Base-by-base conservation (phyloP, 768 basidiomycete species). In the Fomitopsis pulvina region DNA sequence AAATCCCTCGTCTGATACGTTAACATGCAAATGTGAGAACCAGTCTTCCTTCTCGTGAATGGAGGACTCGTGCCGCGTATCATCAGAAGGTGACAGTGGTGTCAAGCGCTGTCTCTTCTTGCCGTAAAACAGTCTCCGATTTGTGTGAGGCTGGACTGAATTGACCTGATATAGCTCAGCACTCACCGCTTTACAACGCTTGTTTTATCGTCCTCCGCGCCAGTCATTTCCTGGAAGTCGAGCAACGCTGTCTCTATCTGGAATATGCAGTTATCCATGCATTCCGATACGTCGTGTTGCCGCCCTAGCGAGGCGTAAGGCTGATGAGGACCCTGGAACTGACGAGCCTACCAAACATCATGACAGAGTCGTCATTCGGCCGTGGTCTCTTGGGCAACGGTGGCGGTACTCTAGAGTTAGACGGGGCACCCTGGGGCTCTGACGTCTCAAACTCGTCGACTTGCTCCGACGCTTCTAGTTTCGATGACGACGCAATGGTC, bases 241-340 rank as follows among this genome's bases (percentile, higher is more conserved):
- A 92, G 72, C 41, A 92, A 65, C 1, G 92, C 93, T 3, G 91
- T 87, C 67, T 99, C 96, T 45, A 98, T 92, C 67, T 98, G 96
- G 70, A 96, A 96, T 76, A 99, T 87, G 71, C 94, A 94, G 60
- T 98, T 98, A 67, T 98, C 95, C 87, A 98, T 92, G 68, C 95
- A 97, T 68, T 99, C 96, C 0, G 95, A 86, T 11, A 98, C 94
- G 64, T 99, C 96, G 61, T 99, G 95, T 60, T 99, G 96, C 59
- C 87, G 86, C 4, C 95, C 93, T 92, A 50, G 29, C 7, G 2
- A 9, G n/a, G 18, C 7, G 43, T 28, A 28, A 28, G 41, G 20
- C 46, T 30, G n/a, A 43, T 10, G 14, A 51, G 37, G 22, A 28
- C 8, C 2, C 37, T 29, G 30, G 12, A 16, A 40, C 18, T 22